phyloP scores from a whole-genome alignment of 495 filamentous ascomycete genomes.

The Sordaria brevicollis region DNA sequence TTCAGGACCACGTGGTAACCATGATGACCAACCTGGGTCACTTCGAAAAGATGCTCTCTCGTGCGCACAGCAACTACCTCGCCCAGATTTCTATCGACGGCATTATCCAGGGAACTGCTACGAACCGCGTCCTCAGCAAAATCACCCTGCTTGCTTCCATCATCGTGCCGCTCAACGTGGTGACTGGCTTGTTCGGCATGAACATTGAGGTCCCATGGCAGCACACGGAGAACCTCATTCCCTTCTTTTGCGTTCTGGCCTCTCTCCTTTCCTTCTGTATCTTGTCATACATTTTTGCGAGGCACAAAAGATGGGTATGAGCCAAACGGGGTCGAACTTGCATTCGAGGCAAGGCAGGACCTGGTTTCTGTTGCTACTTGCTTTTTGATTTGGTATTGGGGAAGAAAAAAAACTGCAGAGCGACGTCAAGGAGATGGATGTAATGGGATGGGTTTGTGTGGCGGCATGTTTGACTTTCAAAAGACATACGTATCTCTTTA shows the following conservation, averaged over 20 bases:
- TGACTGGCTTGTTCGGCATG: conserved; percentile 96
- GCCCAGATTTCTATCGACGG: conserved; percentile 90
- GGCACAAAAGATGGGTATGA: conserved; percentile 18
- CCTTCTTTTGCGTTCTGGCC: conserved; percentile 77
- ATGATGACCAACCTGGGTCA: conserved; percentile 95
- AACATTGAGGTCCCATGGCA: conserved; percentile 77
- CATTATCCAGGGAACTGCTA: conserved; percentile 66
- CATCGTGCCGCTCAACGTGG: conserved; percentile 90
- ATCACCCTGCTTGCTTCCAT: conserved; percentile 94
- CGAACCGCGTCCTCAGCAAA: conserved; percentile 80
- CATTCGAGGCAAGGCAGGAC: background rate
- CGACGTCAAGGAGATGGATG: background rate
- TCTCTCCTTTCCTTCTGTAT: conserved; percentile 51
- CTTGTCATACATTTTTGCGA: conserved; percentile 31
- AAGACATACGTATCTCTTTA: background rate
- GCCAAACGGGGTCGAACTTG: background rate
- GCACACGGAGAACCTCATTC: conserved; percentile 41
- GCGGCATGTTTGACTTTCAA: background rate
- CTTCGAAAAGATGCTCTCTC: conserved; percentile 94
- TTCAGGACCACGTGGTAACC: conserved; percentile 97
- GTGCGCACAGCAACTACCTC: conserved; percentile 92
- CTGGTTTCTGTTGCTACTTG: background rate
- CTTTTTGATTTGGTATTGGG: background rate
- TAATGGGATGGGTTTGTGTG: background rate
- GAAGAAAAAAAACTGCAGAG: background rate